Evolutionary conservation across 768 basidiomycete species (phyloP).

Genomic region (Ephemerocybe angulata): DNA sequence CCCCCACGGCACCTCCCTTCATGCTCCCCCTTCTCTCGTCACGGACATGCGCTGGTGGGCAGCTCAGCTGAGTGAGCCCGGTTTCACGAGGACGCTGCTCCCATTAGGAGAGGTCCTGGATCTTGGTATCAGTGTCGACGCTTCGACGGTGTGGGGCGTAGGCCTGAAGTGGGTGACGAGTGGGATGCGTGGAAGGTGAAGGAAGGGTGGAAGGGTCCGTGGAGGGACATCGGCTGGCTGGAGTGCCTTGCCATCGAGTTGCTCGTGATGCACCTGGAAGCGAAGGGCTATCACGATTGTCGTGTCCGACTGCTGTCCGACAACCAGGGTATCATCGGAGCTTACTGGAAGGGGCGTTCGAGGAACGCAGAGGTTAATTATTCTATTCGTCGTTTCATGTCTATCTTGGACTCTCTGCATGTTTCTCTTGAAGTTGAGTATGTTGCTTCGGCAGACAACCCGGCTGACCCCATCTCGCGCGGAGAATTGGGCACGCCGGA

Average conservation of each 20-base stretch:
- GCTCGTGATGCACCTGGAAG: not conserved
- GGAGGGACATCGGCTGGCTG: too few species aligned
- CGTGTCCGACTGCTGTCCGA: constrained; percentile 29
- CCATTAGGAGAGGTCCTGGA: constrained; percentile 7
- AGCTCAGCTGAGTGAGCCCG: not conserved
- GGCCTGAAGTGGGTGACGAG: constrained; percentile 23
- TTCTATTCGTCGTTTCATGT: too few species aligned
- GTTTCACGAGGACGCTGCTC: constrained; percentile 10
- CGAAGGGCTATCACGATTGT: constrained; percentile 10
- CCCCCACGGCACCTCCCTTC: too few species aligned
- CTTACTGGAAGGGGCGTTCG: too few species aligned
- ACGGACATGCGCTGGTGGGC: constrained; percentile 36
- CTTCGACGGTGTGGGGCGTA: constrained; percentile 37
- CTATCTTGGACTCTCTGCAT: too few species aligned
- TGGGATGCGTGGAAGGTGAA: too few species aligned
- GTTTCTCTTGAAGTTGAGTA: not conserved
- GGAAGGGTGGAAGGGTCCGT: too few species aligned
- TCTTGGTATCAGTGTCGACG: too few species aligned
- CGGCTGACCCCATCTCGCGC: constrained; percentile 1
- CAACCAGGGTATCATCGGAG: constrained; percentile 33
- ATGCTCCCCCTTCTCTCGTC: too few species aligned
- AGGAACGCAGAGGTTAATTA: too few species aligned
- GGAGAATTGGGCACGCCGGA: too few species aligned
- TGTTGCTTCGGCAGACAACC: not conserved
- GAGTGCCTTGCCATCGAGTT: too few species aligned